A percentile compares a stretch with the other conserved stretches of the same genome.
phyloP scores from a whole-genome alignment of 2,329 filamentous ascomycete genomes.

The Pseudogymnoascus sp. region DNA sequence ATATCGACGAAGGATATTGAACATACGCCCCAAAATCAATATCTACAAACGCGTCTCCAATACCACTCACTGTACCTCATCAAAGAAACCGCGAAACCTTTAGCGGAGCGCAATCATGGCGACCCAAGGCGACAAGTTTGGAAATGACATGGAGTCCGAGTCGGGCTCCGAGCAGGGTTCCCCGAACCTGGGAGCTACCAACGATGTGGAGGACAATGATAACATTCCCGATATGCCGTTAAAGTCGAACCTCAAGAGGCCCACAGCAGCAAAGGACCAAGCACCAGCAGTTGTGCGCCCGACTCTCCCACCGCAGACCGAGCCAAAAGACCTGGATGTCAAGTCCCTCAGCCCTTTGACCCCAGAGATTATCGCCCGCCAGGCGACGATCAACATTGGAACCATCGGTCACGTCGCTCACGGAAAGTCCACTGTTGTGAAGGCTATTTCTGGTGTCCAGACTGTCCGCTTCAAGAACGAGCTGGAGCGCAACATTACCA shows the following conservation, averaged over 20 bases:
- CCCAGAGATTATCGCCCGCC: conserved; percentile 92
- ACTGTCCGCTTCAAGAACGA: conserved; percentile 99
- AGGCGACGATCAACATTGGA: conserved; percentile 98
- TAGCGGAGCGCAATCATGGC: conserved; percentile 25
- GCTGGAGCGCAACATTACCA: conserved; percentile 97
- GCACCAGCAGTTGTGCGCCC: conserved; percentile 54
- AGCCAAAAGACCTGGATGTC: conserved; percentile 82
- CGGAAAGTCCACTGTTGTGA: conserved; percentile 97
- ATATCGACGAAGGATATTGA: conserved; percentile 8
- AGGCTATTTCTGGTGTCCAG: conserved; percentile 97
- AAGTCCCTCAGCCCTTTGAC: conserved; percentile 74
- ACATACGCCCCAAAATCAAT: not conserved
- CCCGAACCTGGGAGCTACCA: conserved; percentile 36
- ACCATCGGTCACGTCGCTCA: conserved; percentile 98
- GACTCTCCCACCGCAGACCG: conserved; percentile 79
- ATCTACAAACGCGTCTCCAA: not conserved
- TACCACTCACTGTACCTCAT: not conserved
- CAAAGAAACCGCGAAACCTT: not conserved
- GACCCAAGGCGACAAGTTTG: conserved; percentile 53
- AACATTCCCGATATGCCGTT: conserved; percentile 55
- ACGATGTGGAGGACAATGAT: conserved; percentile 48
- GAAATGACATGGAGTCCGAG: conserved; percentile 68
- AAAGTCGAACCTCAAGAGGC: conserved; percentile 85
- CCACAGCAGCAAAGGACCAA: conserved; percentile 46
- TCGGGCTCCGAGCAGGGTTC: conserved; percentile 58